Evolutionary conservation across 2,329 filamentous ascomycete species (phyloP), one percentile per base, ranked within the genome.

Genomic region (Neopestalotiopsis sp.): DNA sequence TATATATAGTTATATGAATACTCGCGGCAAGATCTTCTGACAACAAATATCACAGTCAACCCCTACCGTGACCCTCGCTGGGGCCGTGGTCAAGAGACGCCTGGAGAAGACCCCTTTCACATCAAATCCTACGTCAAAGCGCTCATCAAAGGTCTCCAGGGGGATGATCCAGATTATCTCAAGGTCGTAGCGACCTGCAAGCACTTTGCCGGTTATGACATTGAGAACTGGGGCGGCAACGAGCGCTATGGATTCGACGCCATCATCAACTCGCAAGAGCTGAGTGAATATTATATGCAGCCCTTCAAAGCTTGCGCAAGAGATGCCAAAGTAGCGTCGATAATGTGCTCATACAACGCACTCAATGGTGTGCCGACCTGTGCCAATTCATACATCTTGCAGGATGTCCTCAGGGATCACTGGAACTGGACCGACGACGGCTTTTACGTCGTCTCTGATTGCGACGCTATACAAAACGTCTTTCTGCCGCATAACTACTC

Each of bases 321-420:
- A 28, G 86, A 89, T 73, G 83, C 85, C 12, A 83, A 84, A 57
- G 86, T 86, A 2, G 82, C 82, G 3, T 90, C 89, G 45, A 80
- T 90, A 69, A 90, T 90, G 88, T 89, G 88, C 72, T 85, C 84
- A 0, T 90, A 90, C 76, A 90, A 92, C 72, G 81, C 89, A 0
- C 81, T 93, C 42, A 91, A 92, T 69, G 90, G 90, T 0, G 83
- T 89, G 0, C 90, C 91, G 0, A 85, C 88, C 3, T 92, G 91
- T 71, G 88, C 90, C 0, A 87, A 88, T 74, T 80, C 82, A 0
- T 92, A 89, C 73, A 83, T 93, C 1, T 80, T 92, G 9, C 83
- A 91, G 71, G 86, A 86, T 0, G 81, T 93, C n/a, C 82, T 93
- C 3, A 84, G 91, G 3, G 85, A 91, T 61, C 86, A 89, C 73